Base-by-base conservation (phyloP, 2,329 filamentous ascomycete species). In the Clonostachys chloroleuca region DNA sequence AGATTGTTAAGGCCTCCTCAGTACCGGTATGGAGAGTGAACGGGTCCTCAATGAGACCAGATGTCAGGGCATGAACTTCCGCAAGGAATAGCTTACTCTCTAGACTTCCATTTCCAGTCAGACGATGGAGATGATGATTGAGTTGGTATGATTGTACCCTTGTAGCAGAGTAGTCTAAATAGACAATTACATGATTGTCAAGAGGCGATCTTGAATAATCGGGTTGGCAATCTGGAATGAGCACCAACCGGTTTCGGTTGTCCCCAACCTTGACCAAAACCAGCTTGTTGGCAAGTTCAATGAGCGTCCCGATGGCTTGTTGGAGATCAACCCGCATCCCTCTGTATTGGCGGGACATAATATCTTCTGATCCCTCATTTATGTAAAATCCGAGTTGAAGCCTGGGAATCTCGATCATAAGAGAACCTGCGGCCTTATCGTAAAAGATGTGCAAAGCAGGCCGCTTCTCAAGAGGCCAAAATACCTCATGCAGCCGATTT, bases 21-120 rank as follows among this genome's bases (percentile, higher is more conserved):
- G 75, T 78, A 0, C 80, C 80, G 0, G 78, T 83, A 4, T 60
- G 57, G 0, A 52, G 44, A 0, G 74, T 81, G 1, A 81, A 59
- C 0, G 59, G 59, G 51, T 83, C 79, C 0, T 72, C 69, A 0
- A 80, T 56, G 36, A 65, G 74, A 40, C 69, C 65, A 0, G 77
- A 75, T 0, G 79, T 83, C 1, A 80, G 45, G 0, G 73, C 77
- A 52, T 83, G 78, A 1, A 83, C 58, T 30, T 75, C 72, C 6
- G 62, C 63, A 1, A 80, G 60, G 20, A 71, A 67, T 0, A 84
- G 62, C 45, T 74, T 76, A 56, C 76, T 77, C 14, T 70, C 64
- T 1, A 82, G 49, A 12, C 63, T 73, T 0, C 75, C 74, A 49
- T 72, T 77, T 20, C 77, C 75, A 0, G 65, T 50, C 0, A 86